These are phyloP conservation scores for Geoglossum cookeanum DNA, from an alignment of 2,329 filamentous ascomycete genomes.

Conservation along the genomic window DNA sequence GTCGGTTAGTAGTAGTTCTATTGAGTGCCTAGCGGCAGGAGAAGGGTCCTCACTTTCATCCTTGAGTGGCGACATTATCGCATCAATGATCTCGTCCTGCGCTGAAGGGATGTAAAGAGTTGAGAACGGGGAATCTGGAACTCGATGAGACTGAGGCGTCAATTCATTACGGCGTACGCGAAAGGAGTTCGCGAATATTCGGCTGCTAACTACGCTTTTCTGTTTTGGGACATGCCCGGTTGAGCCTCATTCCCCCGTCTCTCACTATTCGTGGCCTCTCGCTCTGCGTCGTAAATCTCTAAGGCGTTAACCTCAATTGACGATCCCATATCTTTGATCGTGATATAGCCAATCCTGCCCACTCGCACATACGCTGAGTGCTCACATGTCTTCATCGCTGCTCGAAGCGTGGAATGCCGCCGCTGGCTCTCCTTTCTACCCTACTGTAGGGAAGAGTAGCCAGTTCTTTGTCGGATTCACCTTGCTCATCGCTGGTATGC, in stretches of 20 bases:
- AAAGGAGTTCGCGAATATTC: not conserved
- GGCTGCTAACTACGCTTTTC: not conserved
- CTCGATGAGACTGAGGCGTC: not conserved
- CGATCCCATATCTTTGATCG: not conserved
- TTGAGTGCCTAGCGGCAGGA: not conserved
- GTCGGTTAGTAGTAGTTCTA: not conserved
- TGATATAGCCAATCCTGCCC: not conserved
- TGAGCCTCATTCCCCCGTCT: not conserved
- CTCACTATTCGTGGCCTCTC: not conserved
- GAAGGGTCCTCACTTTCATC: not conserved
- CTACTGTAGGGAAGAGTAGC: constrained; percentile 57
- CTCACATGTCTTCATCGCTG: constrained; percentile 37
- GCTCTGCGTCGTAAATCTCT: not conserved
- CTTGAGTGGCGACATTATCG: not conserved
- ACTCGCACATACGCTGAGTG: not conserved
- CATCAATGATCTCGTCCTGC: not conserved
- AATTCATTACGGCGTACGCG: not conserved
- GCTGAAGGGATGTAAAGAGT: not conserved
- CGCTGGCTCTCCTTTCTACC: constrained; percentile 67
- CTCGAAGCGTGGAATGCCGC: constrained; percentile 88
- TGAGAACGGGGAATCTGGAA: not conserved
- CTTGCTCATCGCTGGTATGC: constrained; percentile 45
- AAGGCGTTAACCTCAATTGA: not conserved
- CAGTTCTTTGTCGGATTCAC: constrained; percentile 70
- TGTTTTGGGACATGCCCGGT: not conserved